A percentile compares a stretch with the other conserved stretches of the same genome.
Evolutionary conservation across 441 rosid species (phyloP).

Genomic region (Aquilaria agallochum): DNA sequence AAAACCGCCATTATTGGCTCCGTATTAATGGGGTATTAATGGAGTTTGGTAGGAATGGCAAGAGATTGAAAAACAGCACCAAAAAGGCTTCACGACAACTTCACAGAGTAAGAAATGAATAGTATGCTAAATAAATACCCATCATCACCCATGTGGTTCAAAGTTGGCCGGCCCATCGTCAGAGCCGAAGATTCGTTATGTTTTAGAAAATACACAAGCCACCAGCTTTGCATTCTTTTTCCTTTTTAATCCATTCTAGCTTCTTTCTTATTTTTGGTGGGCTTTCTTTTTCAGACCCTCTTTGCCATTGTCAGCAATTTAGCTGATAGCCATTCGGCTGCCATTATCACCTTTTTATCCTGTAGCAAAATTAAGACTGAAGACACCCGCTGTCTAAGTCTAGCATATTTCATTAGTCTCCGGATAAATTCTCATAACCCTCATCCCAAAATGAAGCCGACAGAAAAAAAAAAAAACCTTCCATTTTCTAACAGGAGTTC

Average conservation of each 20-base stretch:
- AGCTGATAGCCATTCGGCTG: constrained; percentile 12
- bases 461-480: no score
- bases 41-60: constrained; percentile 1
- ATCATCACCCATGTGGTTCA: constrained; percentile 17
- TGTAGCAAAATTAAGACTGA: not conserved
- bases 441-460: no score
- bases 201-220: not conserved
- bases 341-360: not conserved
- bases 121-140: not conserved
- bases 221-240: not conserved
- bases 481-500: no score
- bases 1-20: not conserved
- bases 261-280: constrained; percentile 7
- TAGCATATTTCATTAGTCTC: not conserved
- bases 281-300: constrained; percentile 22
- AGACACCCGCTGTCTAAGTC: not conserved
- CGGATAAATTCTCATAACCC: no score
- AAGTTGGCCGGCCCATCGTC: not conserved
- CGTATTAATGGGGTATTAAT: constrained; percentile 2
- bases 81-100: no score
- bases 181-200: not conserved
- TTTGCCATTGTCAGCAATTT: constrained; percentile 16
- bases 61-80: not conserved
- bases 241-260: constrained; percentile 9
- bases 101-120: not conserved